A percentile compares a stretch with the other conserved stretches of the same genome.
These are phyloP conservation scores for Fragaria iinumae DNA, from an alignment of 306 rosid species.

Conservation along the genomic window DNA sequence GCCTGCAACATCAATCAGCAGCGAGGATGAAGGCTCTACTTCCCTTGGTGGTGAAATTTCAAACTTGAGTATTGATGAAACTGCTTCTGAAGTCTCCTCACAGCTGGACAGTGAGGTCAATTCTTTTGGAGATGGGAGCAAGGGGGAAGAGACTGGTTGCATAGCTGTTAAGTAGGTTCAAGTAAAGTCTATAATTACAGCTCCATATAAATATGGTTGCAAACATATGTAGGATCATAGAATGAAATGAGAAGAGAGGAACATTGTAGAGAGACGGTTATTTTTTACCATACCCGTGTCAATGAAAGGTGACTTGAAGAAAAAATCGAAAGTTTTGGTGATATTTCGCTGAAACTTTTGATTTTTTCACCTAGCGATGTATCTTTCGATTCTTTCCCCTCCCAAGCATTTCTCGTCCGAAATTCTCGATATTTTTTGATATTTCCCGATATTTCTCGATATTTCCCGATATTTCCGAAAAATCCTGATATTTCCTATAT, in stretches of 20 bases:
- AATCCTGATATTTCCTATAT: no score
- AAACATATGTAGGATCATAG: conserved; percentile 7
- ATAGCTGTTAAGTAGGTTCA: conserved; percentile 8
- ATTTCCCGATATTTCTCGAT: no score
- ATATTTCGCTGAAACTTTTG: no score
- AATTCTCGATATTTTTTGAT: no score
- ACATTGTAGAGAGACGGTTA: conserved; percentile 18
- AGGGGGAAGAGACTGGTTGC: conserved; percentile 12
- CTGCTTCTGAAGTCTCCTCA: conserved; percentile 52
- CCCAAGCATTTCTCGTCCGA: no score
- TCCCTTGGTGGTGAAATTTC: conserved; percentile 70
- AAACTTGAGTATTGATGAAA: conserved; percentile 67
- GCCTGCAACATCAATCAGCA: conserved; percentile 63
- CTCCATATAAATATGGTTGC: conserved; percentile 13
- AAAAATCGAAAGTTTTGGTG: no score
- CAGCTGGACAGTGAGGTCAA: conserved; percentile 12
- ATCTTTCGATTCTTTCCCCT: no score
- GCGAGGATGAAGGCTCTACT: conserved; percentile 73
- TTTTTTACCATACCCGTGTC: not conserved
- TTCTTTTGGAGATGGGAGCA: not conserved
- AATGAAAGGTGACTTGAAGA: not conserved
- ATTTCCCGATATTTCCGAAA: no score
- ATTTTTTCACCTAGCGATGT: no score
- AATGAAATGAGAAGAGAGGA: not conserved
- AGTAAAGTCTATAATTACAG: not conserved